Evolutionary conservation across 2,329 filamentous ascomycete genomes (phyloP).

Genomic region (Alternaria brassicicola): DNA sequence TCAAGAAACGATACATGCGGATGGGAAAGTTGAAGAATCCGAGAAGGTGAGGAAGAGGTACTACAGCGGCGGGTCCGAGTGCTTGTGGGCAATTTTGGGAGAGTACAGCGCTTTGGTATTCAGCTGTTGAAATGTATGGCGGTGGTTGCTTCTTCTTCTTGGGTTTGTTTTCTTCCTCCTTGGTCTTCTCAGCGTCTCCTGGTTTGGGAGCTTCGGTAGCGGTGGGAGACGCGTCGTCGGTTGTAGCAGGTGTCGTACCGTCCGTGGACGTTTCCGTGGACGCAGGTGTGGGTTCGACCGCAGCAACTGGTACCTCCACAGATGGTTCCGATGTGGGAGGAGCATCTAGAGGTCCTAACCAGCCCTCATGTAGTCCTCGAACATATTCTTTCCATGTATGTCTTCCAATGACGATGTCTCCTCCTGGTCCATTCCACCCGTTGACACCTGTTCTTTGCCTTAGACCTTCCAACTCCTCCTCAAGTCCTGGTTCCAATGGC

Average conservation of each 20-base stretch:
- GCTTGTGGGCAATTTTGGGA: constrained; percentile 70
- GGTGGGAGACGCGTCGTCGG: constrained; percentile 47
- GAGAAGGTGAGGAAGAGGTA: constrained; percentile 86
- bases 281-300: constrained; percentile 11
- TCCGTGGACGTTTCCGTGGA: constrained; percentile 20
- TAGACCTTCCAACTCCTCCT: constrained; percentile 67
- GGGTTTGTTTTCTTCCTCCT: constrained; percentile 52
- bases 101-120: constrained; percentile 71
- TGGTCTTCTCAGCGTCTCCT: constrained; percentile 38
- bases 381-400: constrained; percentile 99
- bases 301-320: constrained; percentile 27
- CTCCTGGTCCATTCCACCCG: constrained; percentile 74
- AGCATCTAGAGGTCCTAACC: constrained; percentile 81
- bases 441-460: constrained; percentile 70
- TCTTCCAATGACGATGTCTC: constrained; percentile 87
- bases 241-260: constrained; percentile 14
- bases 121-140: constrained; percentile 73
- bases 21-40: constrained; percentile 90
- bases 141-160: constrained; percentile 65
- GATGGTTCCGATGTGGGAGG: constrained; percentile 50
- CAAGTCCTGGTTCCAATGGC: constrained; percentile 56
- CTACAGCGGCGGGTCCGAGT: constrained; percentile 73
- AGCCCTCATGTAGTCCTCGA: constrained; percentile 91
- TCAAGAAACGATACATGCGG: constrained; percentile 86
- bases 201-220: constrained; percentile 34